These are phyloP conservation scores for Aegilops longissima DNA, from an alignment of 176 grass and related monocot genomes.

Conservation along the genomic window DNA sequence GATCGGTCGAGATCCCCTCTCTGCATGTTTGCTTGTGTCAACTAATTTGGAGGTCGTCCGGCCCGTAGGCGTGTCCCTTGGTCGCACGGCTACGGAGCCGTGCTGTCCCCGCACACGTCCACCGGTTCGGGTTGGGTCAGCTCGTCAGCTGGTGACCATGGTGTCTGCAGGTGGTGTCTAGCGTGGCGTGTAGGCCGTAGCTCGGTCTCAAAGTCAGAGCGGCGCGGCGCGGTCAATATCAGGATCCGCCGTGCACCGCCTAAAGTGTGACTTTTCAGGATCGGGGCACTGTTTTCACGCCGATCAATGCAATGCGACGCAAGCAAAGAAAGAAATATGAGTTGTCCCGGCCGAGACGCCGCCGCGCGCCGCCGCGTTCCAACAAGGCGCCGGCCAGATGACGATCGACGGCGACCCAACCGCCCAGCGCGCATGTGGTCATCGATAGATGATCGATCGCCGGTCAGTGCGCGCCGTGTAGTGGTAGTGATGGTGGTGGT, in stretches of 20 bases:
- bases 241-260: not conserved
- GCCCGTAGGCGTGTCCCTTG: conserved; percentile 25
- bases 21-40: too few species aligned
- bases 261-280: not conserved
- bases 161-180: not conserved
- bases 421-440: not conserved
- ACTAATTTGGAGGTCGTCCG: not conserved
- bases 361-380: not conserved
- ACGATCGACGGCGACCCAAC: conserved; percentile 27
- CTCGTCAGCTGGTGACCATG: not conserved
- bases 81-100: conserved; percentile 36
- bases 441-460: too few species aligned
- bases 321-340: not conserved
- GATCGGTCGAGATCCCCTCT: too few species aligned
- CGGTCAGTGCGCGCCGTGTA: not conserved
- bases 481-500: not conserved
- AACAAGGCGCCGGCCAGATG: not conserved
- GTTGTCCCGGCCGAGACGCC: not conserved
- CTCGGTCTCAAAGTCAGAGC: not conserved
- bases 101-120: conserved; percentile 40
- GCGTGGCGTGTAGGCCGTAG: too few species aligned
- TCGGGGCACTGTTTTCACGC: not conserved
- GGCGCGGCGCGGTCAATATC: not conserved
- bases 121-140: not conserved
- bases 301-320: not conserved